Base-by-base conservation (phyloP, 2,329 filamentous ascomycete species). In the Ophiosphaerella herpotricha region DNA sequence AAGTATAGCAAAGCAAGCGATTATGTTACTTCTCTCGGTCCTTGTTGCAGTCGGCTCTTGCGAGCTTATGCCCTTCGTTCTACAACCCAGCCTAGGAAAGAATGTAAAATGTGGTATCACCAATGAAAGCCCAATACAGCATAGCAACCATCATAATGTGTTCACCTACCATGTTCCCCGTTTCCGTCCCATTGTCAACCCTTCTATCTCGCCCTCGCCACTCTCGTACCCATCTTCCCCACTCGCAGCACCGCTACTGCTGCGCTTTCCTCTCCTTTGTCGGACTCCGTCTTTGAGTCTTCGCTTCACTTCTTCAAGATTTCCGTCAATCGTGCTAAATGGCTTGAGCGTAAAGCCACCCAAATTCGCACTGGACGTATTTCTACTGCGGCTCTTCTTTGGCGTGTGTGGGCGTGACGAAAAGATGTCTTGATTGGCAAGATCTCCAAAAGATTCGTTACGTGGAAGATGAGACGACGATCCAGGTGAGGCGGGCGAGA, bases 371-470 rank as follows among this genome's bases (percentile, higher is more conserved):
- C 66, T 83, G 23, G 45, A 48, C 16, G 45, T 33, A 54, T 86
- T 90, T 71, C 87, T 85, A 63, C 85, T 90, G 23, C 88, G 81
- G 58, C 83, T 87, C 48, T 86, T 82, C 43, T 83, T 87, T n/a
- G 91, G 86, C 43, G 89, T 95, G n/a, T 88, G 82, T 4, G 92
- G 91, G 26, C 90, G 82, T 13, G 90, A 94, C 2, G 92, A 91
- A 76, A 97, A 99, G 75, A 99, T 87, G 54, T 89, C 90, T 59
- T 96, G 88, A 41, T 84, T 85, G 11, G 90, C 88, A 57, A 97
- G 88, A 72, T 97, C 93, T 73, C 87, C 87, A 77, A 97, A 97
- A 0, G 90, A 94, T 74, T 97, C 94, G 77, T 96, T 97, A 52
- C 89, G 86, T 7, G 93, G 92, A 58, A 56, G 31, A 41, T 52